Conservation (phyloP, 345 rosid species). For the Litchi chinensis region DNA sequence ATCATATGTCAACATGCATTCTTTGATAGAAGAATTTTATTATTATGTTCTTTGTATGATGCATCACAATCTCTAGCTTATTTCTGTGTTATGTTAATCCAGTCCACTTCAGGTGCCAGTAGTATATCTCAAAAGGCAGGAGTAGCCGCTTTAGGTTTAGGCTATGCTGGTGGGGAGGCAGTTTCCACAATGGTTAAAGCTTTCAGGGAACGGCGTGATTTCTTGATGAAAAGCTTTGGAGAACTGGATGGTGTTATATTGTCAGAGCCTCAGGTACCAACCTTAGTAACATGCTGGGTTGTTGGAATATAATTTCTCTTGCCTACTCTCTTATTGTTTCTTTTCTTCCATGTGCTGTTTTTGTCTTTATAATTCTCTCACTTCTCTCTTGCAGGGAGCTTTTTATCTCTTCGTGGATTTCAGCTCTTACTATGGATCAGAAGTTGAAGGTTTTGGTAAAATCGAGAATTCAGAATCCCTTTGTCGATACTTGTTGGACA, state of each 20-base stretch:
- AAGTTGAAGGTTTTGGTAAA: constrained; percentile 76
- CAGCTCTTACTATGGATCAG: constrained; percentile 80
- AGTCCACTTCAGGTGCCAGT: constrained; percentile 94
- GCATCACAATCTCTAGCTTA: constrained; percentile 12
- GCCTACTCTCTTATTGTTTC: not conserved
- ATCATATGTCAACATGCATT: not conserved
- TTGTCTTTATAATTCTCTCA: not conserved
- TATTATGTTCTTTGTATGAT: not conserved
- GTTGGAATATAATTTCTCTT: not conserved
- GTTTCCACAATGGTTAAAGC: constrained; percentile 85
- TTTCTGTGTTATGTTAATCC: constrained; percentile 1
- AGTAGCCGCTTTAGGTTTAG: constrained; percentile 86
- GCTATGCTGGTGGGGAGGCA: constrained; percentile 94
- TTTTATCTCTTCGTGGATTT: constrained; percentile 87
- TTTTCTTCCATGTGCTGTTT: not conserved
- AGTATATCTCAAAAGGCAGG: constrained; percentile 91
- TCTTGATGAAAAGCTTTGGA: constrained; percentile 72
- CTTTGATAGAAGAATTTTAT: not conserved
- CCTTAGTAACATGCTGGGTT: not conserved
- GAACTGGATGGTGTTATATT: constrained; percentile 79
- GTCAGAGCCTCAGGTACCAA: constrained; percentile 86
- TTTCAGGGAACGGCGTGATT: constrained; percentile 89
- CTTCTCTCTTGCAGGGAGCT: constrained; percentile 73
- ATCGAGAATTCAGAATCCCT: constrained; percentile 67
- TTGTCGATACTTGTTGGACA: constrained; percentile 67